phyloP scores from a whole-genome alignment of 768 basidiomycete species.

The Lentinula edodes region DNA sequence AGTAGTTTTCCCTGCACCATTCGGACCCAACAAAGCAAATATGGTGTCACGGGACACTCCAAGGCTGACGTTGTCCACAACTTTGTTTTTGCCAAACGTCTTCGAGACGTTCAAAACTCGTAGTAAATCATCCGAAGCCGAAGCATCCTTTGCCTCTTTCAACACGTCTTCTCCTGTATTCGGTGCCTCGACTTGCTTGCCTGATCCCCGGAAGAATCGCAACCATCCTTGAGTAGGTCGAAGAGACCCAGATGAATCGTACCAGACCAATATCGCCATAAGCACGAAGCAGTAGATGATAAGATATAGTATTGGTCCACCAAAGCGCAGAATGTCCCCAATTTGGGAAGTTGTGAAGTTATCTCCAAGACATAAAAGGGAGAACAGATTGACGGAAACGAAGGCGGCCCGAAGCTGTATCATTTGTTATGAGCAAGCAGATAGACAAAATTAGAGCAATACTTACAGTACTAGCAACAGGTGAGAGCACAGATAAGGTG shows the following conservation, averaged over 20 bases:
- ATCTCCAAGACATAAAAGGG: conserved; percentile 59
- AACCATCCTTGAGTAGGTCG: conserved; percentile 14
- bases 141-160: conserved; percentile 44
- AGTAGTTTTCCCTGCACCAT: conserved; percentile 82
- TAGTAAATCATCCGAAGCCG: conserved; percentile 48
- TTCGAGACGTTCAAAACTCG: conserved; percentile 63
- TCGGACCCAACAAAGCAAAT: conserved; percentile 74
- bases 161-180: conserved; percentile 44
- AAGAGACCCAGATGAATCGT: conserved; percentile 57
- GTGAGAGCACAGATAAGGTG: conserved; percentile 59
- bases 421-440: background rate
- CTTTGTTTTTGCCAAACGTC: conserved; percentile 46
- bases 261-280: conserved; percentile 61
- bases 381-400: conserved; percentile 76
- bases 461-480: conserved; percentile 65
- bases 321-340: conserved; percentile 53
- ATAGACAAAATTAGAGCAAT: background rate
- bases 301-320: conserved; percentile 73
- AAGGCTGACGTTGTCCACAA: conserved; percentile 71
- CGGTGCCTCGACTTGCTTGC: conserved; percentile 9
- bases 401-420: conserved; percentile 60
- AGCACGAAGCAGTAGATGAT: conserved; percentile 54
- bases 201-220: conserved; percentile 1
- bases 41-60: conserved; percentile 57
- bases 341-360: conserved; percentile 41